Base-by-base conservation (phyloP, 2,329 filamentous ascomycete genomes). In the Fusarium sp. region DNA sequence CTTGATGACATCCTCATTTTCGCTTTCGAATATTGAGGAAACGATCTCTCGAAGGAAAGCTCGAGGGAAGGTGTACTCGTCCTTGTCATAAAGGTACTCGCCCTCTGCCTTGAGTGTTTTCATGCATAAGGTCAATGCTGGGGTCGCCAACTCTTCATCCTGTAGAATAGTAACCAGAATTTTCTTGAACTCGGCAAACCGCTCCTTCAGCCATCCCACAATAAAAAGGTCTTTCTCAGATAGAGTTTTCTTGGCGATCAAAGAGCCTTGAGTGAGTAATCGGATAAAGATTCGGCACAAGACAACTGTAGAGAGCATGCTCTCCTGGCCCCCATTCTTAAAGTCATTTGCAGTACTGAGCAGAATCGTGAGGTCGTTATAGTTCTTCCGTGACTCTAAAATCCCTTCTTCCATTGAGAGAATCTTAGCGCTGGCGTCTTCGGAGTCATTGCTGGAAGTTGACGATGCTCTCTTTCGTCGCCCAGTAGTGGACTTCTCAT, bases 271-370 rank as follows among this genome's bases (percentile, higher is more conserved):
- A 4, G 92, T 92, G 71, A 97, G 89, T 66, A 98, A 85, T 69
- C 94, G 90, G 80, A 95, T 90, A 81, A 98, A 98, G 41, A 97
- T 90, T 76, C 95, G 90, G 82, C 95, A 98, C 54, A 98, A 87
- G 5, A 95, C 92, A 26, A 98, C 91, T 0, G 92, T 90, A 0
- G 95, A 93, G 39, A 93, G 84, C 53, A 94, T 85, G 8, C 89
- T 85, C 48, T 92, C 88, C 5, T 85, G 82, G 6, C 87, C 82
- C 35, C 85, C 84, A 41, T 84, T 85, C 78, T 88, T 73, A 56
- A 79, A 80, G 81, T 42, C 90, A 83, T 77, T 90, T 50, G 83
- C 82, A 22, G 77, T 88, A 47, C 87, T 87, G 51, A 97, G 85
- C 42, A 98, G 84, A 17, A 88, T 89, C 13, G 90, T 88, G 78